Evolutionary conservation across 2,329 filamentous ascomycete species (phyloP), one percentile per base, ranked within the genome.

Genomic region (Leptodontidium sp.): DNA sequence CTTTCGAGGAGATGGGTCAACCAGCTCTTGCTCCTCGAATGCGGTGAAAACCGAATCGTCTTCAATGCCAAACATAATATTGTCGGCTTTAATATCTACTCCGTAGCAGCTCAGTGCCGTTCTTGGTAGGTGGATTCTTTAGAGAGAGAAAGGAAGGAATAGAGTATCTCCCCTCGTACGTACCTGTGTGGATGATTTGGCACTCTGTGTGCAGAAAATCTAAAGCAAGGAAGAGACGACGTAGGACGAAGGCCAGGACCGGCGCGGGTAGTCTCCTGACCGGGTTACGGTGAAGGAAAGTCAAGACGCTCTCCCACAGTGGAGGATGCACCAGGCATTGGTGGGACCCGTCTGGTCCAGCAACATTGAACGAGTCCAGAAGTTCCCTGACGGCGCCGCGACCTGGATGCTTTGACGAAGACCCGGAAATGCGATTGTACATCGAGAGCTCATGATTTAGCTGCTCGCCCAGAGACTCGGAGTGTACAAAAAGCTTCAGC

Each of bases 191-290:
- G 52, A 84, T 79, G 21, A 85, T 73, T 14, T 79, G 70, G 74
- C 82, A 84, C 69, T 84, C 24, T 4, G 50, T 81, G 69, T 85
- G 84, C 1, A 86, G 71, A 70, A 77, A 85, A 43, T 85, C 82
- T 43, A 85, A 70, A 0, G 80, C 82, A 9, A 81, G 71, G 64
- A 85, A 83, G 0, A 85, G 70, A 0, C 76, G 79, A 4, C 75
- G 71, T 17, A 85, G 24, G 24, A 15, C 24, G 12, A 29, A 15
- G 24, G 12, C 11, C 3, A 29, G 24, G 12, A 53, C 21, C 7
- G 24, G 21, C 11, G 9, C 14, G 2, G 80, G 79, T 1, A 85
- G 75, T 53, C 79, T 79, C 63, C 70, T 67, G 0, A 79, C 68
- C 6, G 80, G 81, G 65, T 83, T 84, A 21, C 81, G 81, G 45